Conservation (phyloP, 805 yeast species). For the Schizosaccharomyces japonicus region DNA sequence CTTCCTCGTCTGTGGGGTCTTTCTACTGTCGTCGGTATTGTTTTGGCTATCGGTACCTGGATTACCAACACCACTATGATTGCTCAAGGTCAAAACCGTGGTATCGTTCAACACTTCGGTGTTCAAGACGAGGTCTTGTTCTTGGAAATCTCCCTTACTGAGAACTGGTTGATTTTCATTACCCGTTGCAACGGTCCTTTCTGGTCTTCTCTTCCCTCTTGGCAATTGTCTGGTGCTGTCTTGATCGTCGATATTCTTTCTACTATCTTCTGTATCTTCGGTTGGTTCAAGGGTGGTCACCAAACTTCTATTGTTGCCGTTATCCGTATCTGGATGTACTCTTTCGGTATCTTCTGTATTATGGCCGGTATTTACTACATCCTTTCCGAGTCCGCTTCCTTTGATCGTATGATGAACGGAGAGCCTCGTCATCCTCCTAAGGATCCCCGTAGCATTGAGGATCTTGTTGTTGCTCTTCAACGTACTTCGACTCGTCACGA, state of each 20-base stretch:
- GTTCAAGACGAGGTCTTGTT: slow-evolving; percentile 76
- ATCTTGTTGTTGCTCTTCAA: slow-evolving; percentile 38
- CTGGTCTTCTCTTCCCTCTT: slow-evolving; percentile 91
- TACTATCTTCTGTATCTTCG: slow-evolving; percentile 77
- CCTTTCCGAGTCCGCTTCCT: slow-evolving; percentile 36
- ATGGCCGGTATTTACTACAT: slow-evolving; percentile 90
- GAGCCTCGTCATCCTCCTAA: slow-evolving; percentile 20
- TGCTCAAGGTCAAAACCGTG: slow-evolving; percentile 34
- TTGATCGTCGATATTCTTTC: slow-evolving; percentile 73
- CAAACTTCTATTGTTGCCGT: slow-evolving; percentile 91
- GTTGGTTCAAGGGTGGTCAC: slow-evolving; percentile 86
- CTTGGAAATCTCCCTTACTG: slow-evolving; percentile 83
- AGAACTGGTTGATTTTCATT: slow-evolving; percentile 90
- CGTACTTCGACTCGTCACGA: slow-evolving; percentile 45
- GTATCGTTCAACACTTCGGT: slow-evolving; percentile 85
- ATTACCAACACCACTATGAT: slow-evolving; percentile 86
- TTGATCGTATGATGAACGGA: slow-evolving; percentile 36
- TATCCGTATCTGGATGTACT: slow-evolving; percentile 83
- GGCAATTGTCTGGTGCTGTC: slow-evolving; percentile 93
- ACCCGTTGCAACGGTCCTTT: slow-evolving; percentile 95
- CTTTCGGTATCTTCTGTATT: slow-evolving; percentile 90
- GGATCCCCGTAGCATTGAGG: slow-evolving; percentile 31
- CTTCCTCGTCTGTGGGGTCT: slow-evolving; percentile 76
- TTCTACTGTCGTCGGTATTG: slow-evolving; percentile 45
- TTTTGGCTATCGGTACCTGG: slow-evolving; percentile 67